Conservation (phyloP, 2,329 filamentous ascomycete genomes). For the Alternaria sp. region DNA sequence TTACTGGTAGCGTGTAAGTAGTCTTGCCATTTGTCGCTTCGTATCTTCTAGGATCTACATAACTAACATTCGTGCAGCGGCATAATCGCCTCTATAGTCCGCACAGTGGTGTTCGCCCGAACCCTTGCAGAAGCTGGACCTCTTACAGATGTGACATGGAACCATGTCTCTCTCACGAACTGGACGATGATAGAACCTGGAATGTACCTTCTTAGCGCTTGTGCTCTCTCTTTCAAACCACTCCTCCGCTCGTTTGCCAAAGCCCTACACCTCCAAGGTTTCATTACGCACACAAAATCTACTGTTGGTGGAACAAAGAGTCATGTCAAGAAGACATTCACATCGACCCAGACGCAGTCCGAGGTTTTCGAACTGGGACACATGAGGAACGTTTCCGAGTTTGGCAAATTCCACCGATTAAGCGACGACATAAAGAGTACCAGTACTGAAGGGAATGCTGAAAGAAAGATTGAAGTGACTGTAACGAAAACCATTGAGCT, state of each 20-base stretch:
- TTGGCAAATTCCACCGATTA: conserved; percentile 20
- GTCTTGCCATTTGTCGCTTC: neutral
- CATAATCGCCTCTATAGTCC: conserved; percentile 34
- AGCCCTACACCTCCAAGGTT: conserved; percentile 25
- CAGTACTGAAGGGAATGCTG: neutral
- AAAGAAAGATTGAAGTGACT: conserved; percentile 8
- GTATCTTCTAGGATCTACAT: neutral
- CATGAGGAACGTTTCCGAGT: conserved; percentile 13
- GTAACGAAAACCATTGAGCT: conserved; percentile 21
- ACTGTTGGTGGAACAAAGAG: conserved; percentile 6
- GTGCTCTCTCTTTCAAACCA: conserved; percentile 36
- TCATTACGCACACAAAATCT: conserved; percentile 30
- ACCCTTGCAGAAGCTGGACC: conserved; percentile 18
- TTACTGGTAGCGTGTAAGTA: conserved; percentile 39
- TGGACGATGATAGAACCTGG: conserved; percentile 41
- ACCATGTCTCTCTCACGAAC: conserved; percentile 27
- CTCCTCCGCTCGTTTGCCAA: conserved; percentile 32
- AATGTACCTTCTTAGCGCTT: conserved; percentile 37
- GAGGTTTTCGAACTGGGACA: conserved; percentile 20
- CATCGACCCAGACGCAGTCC: neutral
- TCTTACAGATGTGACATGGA: conserved; percentile 35
- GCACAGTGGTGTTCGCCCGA: conserved; percentile 30
- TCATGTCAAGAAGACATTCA: conserved; percentile 4
- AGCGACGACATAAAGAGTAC: conserved; percentile 10
- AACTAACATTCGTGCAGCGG: conserved; percentile 22